These are phyloP conservation scores for Tylopilus sp. DNA, from an alignment of 768 basidiomycete species.

Conservation along the genomic window DNA sequence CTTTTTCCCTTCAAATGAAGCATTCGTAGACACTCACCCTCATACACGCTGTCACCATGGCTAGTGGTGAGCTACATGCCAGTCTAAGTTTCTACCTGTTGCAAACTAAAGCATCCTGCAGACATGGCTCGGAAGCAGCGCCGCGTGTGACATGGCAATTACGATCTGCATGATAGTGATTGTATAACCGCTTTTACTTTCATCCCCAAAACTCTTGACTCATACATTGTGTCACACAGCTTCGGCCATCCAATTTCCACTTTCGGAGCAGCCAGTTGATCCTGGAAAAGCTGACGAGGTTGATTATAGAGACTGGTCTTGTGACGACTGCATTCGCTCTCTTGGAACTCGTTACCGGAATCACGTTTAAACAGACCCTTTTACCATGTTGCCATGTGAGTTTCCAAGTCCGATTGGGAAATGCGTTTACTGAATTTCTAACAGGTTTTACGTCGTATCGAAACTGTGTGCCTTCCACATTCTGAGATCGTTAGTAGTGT, in stretches of 20 bases:
- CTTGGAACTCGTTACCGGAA: conserved; percentile 14
- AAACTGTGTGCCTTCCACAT: conserved; percentile 11
- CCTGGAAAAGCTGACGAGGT: conserved; percentile 12
- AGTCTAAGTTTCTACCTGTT: too few species aligned
- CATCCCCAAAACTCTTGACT: neutral
- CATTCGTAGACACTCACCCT: too few species aligned
- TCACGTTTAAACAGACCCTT: neutral
- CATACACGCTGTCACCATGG: neutral
- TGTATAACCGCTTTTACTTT: neutral
- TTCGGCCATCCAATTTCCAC: conserved; percentile 7
- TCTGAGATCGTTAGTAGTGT: too few species aligned
- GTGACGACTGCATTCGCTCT: conserved; percentile 18
- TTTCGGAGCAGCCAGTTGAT: neutral
- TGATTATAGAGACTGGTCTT: conserved; percentile 24
- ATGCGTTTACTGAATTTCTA: neutral
- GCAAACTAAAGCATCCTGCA: neutral
- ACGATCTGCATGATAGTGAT: conserved; percentile 17
- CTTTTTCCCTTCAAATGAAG: neutral
- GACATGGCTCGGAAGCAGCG: conserved; percentile 22
- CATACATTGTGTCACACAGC: conserved; percentile 7
- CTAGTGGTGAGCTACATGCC: conserved; percentile 11
- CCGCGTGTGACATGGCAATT: conserved; percentile 18
- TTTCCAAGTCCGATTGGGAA: neutral
- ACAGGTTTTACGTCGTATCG: conserved; percentile 12
- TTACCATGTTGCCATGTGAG: conserved; percentile 21